Evolutionary conservation across 169 alveolate genomes (phyloP), one percentile per base, ranked within the genome.

Genomic region (Babesia sp.): DNA sequence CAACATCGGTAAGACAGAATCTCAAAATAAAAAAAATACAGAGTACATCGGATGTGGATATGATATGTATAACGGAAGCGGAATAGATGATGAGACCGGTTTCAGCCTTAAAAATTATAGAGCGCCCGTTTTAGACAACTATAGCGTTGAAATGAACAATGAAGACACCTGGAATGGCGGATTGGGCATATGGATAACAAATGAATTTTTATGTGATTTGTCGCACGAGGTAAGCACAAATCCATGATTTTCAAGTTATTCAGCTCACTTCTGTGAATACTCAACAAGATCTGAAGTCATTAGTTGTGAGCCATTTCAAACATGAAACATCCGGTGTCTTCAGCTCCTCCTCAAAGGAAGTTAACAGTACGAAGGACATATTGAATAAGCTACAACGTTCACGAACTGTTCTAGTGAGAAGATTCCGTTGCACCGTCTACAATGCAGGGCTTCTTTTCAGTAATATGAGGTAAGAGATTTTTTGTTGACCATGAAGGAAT

Each of bases 1-100:
- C 24, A 71, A 71, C 54, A 71, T 71, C 6, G 82, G 82, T 58
- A 42, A 46, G 36, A 14, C 39, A 5, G 5, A 5, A 14, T 9
- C 6, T 1, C 4, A 3, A 0, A 0, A 31, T 29, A n/a, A 37
- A 29, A 6, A 22, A 28, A 28, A 18, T 58, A n/a, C 55, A 80
- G 88, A 80, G 46, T 80, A 69, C 48, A 22, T 80, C 8, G 88
- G 88, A 0, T 71, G 69, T 50, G 88, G 88, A 39, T 80, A 80
- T 60, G 81, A 71, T 34, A 57, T 80, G 60, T 55, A 55, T 70
- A 39, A 37, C 46, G 67, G 57, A 14, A 45, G 42, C 29, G 45
- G 53, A 42, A 55, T 53, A 4, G 85, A 74, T 29, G 85, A 74
- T 5, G 22, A 20, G 4, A 22, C 71, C 16, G 58, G 60, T 9